These are phyloP conservation scores for Cladorrhinum sp. DNA, from an alignment of 2,329 filamentous ascomycete genomes.

Conservation along the genomic window DNA sequence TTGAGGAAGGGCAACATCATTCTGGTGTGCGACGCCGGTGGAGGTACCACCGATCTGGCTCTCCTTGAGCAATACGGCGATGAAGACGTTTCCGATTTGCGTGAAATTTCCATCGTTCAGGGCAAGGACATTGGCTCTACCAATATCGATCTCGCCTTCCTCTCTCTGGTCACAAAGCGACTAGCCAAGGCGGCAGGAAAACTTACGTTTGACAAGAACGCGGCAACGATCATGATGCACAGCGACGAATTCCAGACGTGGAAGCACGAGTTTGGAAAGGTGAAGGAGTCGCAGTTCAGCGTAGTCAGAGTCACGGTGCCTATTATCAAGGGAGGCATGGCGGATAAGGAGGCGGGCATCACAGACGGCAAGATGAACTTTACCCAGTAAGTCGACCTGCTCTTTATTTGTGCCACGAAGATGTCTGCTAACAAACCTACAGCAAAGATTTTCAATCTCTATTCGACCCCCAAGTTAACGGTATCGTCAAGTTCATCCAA, in stretches of 20 bases:
- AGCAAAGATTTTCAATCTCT: neutral
- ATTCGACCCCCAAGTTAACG: neutral
- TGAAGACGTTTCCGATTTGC: neutral
- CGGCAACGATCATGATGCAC: slow-evolving; percentile 1
- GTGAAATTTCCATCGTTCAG: neutral
- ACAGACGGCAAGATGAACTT: slow-evolving; percentile 8
- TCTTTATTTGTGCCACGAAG: no score
- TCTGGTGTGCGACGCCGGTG: neutral
- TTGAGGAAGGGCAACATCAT: neutral
- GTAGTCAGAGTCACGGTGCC: neutral
- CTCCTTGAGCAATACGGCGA: slow-evolving; percentile 3
- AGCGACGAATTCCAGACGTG: slow-evolving; percentile 4
- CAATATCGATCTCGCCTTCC: slow-evolving; percentile 1
- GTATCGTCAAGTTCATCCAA: slow-evolving; percentile 1
- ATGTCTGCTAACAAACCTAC: neutral
- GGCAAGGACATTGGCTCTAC: slow-evolving; percentile 1
- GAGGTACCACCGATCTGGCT: slow-evolving; percentile 1
- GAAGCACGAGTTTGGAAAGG: slow-evolving; percentile 3
- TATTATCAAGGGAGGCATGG: neutral
- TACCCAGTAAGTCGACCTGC: slow-evolving; percentile 3
- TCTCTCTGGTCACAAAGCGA: neutral
- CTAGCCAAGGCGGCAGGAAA: neutral
- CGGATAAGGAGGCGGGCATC: neutral
- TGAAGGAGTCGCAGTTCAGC: neutral
- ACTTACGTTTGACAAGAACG: neutral